Conservation (phyloP, 2,329 filamentous ascomycete genomes). For the Nemania abortiva region DNA sequence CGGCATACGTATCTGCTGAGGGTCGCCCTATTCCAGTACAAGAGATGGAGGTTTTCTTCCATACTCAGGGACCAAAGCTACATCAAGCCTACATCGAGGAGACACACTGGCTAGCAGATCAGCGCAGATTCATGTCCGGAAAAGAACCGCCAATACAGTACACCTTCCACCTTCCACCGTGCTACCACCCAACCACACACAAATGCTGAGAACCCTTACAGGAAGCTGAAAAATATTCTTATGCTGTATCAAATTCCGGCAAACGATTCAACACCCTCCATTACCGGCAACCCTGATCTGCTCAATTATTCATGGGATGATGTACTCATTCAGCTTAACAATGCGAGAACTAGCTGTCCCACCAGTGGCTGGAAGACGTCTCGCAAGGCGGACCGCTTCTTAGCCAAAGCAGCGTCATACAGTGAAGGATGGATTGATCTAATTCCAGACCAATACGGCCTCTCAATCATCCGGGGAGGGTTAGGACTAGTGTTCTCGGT, state of each 20-base stretch:
- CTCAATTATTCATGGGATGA: too few relatives aligned
- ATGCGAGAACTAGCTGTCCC: slow-evolving; percentile 8
- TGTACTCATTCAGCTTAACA: too few relatives aligned
- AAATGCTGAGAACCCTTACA: too few relatives aligned
- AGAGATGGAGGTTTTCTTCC: slow-evolving; percentile 16
- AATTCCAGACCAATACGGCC: slow-evolving; percentile 24
- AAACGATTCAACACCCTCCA: too few relatives aligned
- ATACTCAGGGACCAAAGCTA: not conserved
- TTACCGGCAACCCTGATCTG: too few relatives aligned
- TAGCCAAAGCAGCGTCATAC: slow-evolving; percentile 23
- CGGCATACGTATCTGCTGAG: too few relatives aligned
- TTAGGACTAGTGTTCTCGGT: slow-evolving; percentile 17
- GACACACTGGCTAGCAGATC: slow-evolving; percentile 15
- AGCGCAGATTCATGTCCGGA: slow-evolving; percentile 9
- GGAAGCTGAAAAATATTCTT: slow-evolving; percentile 23
- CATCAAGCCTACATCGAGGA: slow-evolving; percentile 21
- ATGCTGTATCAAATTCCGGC: slow-evolving; percentile 7
- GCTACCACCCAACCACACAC: too few relatives aligned
- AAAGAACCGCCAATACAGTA: slow-evolving; percentile 17
- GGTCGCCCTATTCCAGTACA: not conserved
- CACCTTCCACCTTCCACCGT: too few relatives aligned
- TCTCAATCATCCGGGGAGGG: slow-evolving; percentile 17
- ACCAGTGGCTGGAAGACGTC: not conserved
- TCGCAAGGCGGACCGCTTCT: slow-evolving; percentile 19
- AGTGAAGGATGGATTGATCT: slow-evolving; percentile 22